Conservation (phyloP, 176 grass and related monocot species). For the Eleusine coracana region DNA sequence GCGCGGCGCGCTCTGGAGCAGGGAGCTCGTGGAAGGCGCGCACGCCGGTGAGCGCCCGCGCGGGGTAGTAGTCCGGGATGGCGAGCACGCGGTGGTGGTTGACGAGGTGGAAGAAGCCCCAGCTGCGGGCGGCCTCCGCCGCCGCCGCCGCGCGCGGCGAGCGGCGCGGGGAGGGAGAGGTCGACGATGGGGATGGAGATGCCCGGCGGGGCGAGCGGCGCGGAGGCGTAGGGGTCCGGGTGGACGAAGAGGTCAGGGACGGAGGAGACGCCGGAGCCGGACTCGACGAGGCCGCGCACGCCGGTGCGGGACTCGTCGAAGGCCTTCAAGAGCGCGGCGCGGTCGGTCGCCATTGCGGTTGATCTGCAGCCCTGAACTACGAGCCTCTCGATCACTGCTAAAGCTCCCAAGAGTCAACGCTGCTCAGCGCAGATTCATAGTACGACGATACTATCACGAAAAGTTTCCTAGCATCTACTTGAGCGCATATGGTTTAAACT, state of each 20-base stretch:
- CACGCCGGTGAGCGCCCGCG: slow-evolving; percentile 48
- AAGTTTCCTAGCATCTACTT: neutral
- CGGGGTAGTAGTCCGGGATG: slow-evolving; percentile 47
- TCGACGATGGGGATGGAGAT: slow-evolving; percentile 56
- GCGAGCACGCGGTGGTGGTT: slow-evolving; percentile 53
- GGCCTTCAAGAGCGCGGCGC: slow-evolving; percentile 61
- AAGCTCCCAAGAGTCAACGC: neutral
- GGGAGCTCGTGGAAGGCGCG: slow-evolving; percentile 79
- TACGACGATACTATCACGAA: neutral
- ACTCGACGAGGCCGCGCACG: slow-evolving; percentile 81
- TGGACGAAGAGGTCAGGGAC: slow-evolving; percentile 56
- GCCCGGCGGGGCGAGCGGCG: slow-evolving; percentile 18
- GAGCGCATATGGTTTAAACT: neutral
- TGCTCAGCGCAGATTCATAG: too few species aligned
- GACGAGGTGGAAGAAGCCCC: slow-evolving; percentile 87
- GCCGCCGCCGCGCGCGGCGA: slow-evolving; percentile 43
- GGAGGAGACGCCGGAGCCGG: slow-evolving; percentile 53
- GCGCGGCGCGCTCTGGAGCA: slow-evolving; percentile 49
- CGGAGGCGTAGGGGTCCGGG: slow-evolving; percentile 43
- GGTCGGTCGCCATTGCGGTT: slow-evolving; percentile 44
- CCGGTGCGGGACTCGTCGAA: slow-evolving; percentile 80
- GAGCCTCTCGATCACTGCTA: neutral
- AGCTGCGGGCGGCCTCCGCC: slow-evolving; percentile 47
- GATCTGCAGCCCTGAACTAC: neutral
- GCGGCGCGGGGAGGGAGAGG: slow-evolving; percentile 47